Percentiles rank a stretch among this genome's conserved stretches.
These are phyloP conservation scores for Raphidocelis subcapitata DNA, from an alignment of 139 green algal genomes.

Conservation along the genomic window DNA sequence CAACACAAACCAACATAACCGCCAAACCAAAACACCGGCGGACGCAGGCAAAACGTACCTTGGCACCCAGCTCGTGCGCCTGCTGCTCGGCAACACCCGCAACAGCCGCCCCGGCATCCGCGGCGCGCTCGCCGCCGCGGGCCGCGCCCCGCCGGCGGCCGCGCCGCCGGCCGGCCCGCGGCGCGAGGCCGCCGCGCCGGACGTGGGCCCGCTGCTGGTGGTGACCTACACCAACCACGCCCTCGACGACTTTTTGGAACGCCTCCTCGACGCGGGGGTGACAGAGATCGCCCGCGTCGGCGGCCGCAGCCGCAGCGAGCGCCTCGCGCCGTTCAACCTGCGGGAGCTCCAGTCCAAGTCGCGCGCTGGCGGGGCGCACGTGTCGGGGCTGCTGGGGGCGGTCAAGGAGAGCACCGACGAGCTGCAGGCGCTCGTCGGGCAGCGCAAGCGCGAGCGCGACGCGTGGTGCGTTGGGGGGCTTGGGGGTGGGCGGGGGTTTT, in stretches of 20 bases:
- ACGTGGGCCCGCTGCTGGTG: constrained; percentile 57
- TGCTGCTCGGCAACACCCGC: constrained; percentile 58
- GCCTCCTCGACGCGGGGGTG: constrained; percentile 48
- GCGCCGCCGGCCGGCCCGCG: not conserved
- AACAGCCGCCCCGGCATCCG: constrained; percentile 7
- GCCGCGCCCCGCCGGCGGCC: not conserved
- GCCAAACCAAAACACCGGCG: not conserved
- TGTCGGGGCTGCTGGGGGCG: too few relatives aligned
- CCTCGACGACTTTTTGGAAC: constrained; percentile 58
- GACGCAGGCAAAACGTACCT: constrained; percentile 69
- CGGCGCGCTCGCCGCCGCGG: not conserved
- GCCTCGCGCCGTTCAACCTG: constrained; percentile 39
- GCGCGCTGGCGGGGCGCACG: too few relatives aligned
- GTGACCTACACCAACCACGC: constrained; percentile 81
- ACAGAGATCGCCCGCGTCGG: constrained; percentile 56
- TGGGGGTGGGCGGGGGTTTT: too few relatives aligned
- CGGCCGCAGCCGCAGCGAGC: constrained; percentile 34
- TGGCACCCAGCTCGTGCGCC: constrained; percentile 49
- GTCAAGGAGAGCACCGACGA: too few relatives aligned
- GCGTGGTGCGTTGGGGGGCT: constrained; percentile 1
- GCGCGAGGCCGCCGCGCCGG: not conserved
- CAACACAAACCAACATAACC: not conserved
- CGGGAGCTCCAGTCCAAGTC: not conserved
- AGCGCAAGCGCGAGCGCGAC: constrained; percentile 9
- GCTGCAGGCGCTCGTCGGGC: not conserved